phyloP scores from a whole-genome alignment of 164 flowering plant genomes.

The Dillenia suffruticosa region DNA sequence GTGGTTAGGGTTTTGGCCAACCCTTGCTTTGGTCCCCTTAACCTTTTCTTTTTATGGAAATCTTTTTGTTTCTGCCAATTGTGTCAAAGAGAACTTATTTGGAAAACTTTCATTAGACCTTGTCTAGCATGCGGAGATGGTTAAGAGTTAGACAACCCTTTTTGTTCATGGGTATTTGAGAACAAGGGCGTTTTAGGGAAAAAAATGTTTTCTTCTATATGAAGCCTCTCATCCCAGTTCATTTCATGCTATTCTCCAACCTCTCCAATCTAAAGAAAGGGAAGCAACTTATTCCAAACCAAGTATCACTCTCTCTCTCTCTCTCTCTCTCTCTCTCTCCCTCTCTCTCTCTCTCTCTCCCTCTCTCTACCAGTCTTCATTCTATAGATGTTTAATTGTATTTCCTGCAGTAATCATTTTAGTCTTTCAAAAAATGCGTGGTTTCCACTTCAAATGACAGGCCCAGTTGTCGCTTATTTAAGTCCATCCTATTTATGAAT shows the following conservation, averaged over 20 bases:
- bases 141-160: slow-evolving; percentile 17
- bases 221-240: background rate
- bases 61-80: slow-evolving; percentile 11
- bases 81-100: slow-evolving; percentile 6
- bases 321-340: too few species aligned
- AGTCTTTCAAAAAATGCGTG: slow-evolving; percentile 1
- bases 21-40: background rate
- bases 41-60: slow-evolving; percentile 4
- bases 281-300: background rate
- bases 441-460: slow-evolving; percentile 32
- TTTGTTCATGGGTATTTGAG: slow-evolving; percentile 4
- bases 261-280: too few species aligned
- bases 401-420: slow-evolving; percentile 2
- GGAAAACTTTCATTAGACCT: slow-evolving; percentile 4
- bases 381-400: slow-evolving; percentile 7
- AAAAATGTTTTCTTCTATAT: background rate
- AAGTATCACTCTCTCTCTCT: background rate
- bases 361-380: background rate
- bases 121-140: slow-evolving; percentile 2
- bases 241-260: background rate
- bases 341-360: background rate
- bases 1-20: slow-evolving; percentile 25
- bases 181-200: background rate
- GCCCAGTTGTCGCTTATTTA: slow-evolving; percentile 18
- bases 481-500: slow-evolving; percentile 19